These are phyloP conservation scores for Chalciporus pseudorubinellus DNA, from an alignment of 768 basidiomycete genomes.

Conservation along the genomic window DNA sequence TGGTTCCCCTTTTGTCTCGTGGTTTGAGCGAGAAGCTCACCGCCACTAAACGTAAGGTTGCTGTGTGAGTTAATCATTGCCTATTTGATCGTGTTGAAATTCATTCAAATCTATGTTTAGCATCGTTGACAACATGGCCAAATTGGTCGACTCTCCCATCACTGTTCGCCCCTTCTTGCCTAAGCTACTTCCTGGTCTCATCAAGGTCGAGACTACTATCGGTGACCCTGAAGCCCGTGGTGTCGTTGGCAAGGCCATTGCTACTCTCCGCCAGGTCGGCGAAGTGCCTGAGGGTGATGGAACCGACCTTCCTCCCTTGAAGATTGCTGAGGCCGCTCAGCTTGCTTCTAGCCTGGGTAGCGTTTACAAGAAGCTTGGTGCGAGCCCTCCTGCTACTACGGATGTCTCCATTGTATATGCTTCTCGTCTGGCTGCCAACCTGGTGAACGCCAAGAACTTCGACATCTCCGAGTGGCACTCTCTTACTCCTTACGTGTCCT, in stretches of 20 bases:
- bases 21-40: slow-evolving; percentile 94
- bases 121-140: slow-evolving; percentile 98
- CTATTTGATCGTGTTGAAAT: slow-evolving; percentile 11
- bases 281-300: slow-evolving; percentile 86
- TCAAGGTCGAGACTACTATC: slow-evolving; percentile 93
- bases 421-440: slow-evolving; percentile 76
- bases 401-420: slow-evolving; percentile 66
- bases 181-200: slow-evolving; percentile 89
- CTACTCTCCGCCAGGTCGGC: slow-evolving; percentile 93
- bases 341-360: slow-evolving; percentile 63
- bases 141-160: slow-evolving; percentile 91
- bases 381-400: slow-evolving; percentile 52
- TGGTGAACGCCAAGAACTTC: slow-evolving; percentile 90
- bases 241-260: slow-evolving; percentile 88
- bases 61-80: slow-evolving; percentile 62
- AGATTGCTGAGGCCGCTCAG: slow-evolving; percentile 66
- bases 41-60: slow-evolving; percentile 95
- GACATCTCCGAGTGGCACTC: slow-evolving; percentile 85
- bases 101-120: slow-evolving; percentile 39
- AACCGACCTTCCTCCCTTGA: slow-evolving; percentile 85
- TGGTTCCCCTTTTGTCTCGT: slow-evolving; percentile 94
- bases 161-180: slow-evolving; percentile 97
- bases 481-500: slow-evolving; percentile 73
- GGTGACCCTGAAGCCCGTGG: slow-evolving; percentile 98
- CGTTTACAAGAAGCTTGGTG: slow-evolving; percentile 84